Conservation (phyloP, 306 rosid genomes). For the Cucurbita pepo region DNA sequence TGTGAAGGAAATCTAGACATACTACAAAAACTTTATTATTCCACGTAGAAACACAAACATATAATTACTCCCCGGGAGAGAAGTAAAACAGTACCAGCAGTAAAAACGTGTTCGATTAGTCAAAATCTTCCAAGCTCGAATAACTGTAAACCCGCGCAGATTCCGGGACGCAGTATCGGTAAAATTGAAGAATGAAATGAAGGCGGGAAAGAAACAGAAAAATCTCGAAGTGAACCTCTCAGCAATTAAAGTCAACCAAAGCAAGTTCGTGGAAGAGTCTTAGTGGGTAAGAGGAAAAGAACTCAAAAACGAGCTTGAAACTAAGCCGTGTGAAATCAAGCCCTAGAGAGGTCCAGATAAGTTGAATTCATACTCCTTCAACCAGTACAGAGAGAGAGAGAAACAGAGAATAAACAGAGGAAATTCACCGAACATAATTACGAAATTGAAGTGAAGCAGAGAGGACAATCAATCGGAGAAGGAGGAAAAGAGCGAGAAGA, state of each 20-base stretch:
- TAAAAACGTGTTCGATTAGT: not conserved
- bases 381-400: not conserved
- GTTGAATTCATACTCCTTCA: not conserved
- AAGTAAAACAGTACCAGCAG: not conserved
- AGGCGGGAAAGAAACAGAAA: not conserved
- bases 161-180: not conserved
- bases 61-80: not conserved
- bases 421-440: not conserved
- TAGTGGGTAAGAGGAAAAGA: too few species aligned
- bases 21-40: too few species aligned
- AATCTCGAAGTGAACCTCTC: conserved; percentile 12
- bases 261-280: conserved; percentile 4
- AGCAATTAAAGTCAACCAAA: conserved; percentile 53
- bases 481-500: conserved; percentile 1
- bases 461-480: not conserved
- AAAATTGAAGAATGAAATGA: conserved; percentile 6
- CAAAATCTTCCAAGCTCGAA: not conserved
- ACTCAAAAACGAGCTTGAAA: conserved; percentile 6
- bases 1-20: not conserved
- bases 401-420: conserved; percentile 6
- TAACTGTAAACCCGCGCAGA: not conserved
- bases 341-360: not conserved
- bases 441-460: not conserved
- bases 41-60: too few species aligned
- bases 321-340: not conserved